These are phyloP conservation scores for Bothriochloa decipiens DNA, from an alignment of 176 grass and related monocot genomes.

Conservation along the genomic window DNA sequence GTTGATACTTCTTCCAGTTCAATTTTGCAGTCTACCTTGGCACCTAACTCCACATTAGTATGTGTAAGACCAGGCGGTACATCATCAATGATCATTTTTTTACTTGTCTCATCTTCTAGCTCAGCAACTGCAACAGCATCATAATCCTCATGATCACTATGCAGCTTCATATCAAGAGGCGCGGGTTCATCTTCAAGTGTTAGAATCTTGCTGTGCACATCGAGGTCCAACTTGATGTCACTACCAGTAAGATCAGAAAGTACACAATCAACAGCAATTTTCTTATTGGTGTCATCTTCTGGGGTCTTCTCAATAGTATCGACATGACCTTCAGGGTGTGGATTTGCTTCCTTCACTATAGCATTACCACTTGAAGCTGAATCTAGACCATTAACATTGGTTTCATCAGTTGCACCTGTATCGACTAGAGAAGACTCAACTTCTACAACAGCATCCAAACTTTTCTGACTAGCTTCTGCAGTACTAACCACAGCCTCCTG, in stretches of 20 bases:
- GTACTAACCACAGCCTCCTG: constrained; percentile 37
- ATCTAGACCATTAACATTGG: constrained; percentile 32
- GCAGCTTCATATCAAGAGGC: constrained; percentile 19
- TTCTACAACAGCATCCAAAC: constrained; percentile 39
- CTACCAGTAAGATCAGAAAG: constrained; percentile 11
- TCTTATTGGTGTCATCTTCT: constrained; percentile 39
- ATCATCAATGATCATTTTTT: no score
- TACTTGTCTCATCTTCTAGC: background rate
- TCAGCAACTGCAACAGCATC: constrained; percentile 33
- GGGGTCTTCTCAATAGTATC: constrained; percentile 25
- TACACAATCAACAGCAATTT: constrained; percentile 32
- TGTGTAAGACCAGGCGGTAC: no score
- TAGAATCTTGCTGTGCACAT: constrained; percentile 40
- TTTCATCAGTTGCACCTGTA: constrained; percentile 38
- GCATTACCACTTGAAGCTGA: constrained; percentile 24
- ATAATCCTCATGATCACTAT: constrained; percentile 25
- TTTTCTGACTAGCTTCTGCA: constrained; percentile 22
- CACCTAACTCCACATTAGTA: no score
- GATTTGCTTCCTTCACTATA: constrained; percentile 29
- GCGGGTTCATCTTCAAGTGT: constrained; percentile 40
- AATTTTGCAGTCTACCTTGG: no score
- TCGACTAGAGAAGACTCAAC: constrained; percentile 34
- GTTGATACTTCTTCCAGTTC: no score
- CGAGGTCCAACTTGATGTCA: constrained; percentile 30
- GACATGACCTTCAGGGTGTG: constrained; percentile 9